These are phyloP conservation scores for Ceratocystis lukuohia DNA, from an alignment of 2,329 filamentous ascomycete genomes.

Conservation along the genomic window DNA sequence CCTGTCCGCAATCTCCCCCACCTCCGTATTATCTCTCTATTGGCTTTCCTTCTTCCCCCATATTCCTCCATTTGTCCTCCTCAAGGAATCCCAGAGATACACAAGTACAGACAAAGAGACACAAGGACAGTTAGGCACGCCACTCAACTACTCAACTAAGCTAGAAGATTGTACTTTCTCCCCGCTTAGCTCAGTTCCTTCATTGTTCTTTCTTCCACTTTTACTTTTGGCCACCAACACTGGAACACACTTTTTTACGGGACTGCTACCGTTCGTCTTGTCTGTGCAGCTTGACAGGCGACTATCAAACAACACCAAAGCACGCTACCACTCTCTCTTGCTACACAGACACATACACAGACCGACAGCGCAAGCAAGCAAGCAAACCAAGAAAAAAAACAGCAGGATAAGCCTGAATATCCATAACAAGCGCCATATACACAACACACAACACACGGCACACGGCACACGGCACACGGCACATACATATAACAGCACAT, in stretches of 20 bases:
- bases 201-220: slow-evolving; percentile 2
- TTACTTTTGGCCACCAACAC: background rate
- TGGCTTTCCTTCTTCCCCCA: background rate
- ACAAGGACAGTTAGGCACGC: background rate
- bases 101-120: background rate
- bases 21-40: background rate
- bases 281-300: slow-evolving; percentile 3
- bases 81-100: background rate
- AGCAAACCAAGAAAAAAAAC: background rate
- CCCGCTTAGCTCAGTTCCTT: background rate
- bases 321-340: background rate
- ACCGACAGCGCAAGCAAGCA: background rate
- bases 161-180: background rate
- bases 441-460: background rate
- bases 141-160: background rate
- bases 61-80: background rate
- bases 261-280: background rate
- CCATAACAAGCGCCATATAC: too few species aligned
- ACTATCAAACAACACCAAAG: background rate
- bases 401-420: background rate
- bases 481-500: background rate
- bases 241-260: background rate
- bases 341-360: background rate
- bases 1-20: background rate
- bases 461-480: background rate